These are phyloP conservation scores for Rasamsonia emersonii DNA, from an alignment of 2,329 filamentous ascomycete species.

Conservation along the genomic window DNA sequence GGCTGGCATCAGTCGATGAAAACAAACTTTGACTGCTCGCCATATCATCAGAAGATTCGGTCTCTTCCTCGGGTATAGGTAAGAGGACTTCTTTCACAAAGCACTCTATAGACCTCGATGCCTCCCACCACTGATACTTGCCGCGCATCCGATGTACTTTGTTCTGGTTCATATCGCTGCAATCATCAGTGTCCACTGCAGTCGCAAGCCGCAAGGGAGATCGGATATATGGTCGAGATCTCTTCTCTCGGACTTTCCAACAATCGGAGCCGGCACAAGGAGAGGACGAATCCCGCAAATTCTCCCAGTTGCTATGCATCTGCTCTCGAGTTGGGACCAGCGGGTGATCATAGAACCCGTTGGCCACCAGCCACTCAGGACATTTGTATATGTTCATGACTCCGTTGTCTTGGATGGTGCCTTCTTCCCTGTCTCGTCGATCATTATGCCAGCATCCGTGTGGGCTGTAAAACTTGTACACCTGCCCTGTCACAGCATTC, in stretches of 20 bases:
- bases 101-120: too few species aligned
- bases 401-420: conserved; percentile 8
- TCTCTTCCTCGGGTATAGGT: too few species aligned
- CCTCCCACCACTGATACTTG: not conserved
- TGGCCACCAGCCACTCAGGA: conserved; percentile 5
- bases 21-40: too few species aligned
- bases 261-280: too few species aligned
- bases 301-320: not conserved
- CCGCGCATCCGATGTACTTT: not conserved
- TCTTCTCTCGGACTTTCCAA: too few species aligned
- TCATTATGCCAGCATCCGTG: conserved; percentile 17
- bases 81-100: too few species aligned
- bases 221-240: not conserved
- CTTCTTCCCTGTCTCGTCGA: not conserved
- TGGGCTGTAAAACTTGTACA: conserved; percentile 15
- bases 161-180: not conserved
- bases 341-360: conserved; percentile 9
- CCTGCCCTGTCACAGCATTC: conserved; percentile 7
- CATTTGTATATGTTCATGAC: not conserved
- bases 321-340: conserved; percentile 1
- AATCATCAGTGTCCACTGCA: too few species aligned
- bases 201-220: not conserved
- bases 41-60: too few species aligned
- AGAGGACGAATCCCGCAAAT: not conserved
- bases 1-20: too few species aligned